Conservation (phyloP, 345 rosid genomes). For the Citrus mangshanensis region DNA sequence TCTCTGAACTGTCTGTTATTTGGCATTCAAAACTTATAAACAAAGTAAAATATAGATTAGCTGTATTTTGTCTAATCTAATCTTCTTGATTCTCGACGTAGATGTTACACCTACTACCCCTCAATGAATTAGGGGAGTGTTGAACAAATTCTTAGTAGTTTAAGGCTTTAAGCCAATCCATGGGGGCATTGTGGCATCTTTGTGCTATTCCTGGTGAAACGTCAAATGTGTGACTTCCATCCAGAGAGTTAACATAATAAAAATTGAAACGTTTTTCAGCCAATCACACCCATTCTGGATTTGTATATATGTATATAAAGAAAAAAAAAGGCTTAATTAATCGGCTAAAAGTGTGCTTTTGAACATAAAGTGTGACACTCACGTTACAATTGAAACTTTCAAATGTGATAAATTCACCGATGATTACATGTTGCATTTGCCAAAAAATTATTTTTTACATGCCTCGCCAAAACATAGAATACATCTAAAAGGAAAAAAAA, state of each 20-base stretch:
- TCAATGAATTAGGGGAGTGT: neutral
- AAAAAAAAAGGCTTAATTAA: too few relatives aligned
- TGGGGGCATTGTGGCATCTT: neutral
- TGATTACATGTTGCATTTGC: constrained; percentile 1
- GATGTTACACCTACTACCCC: neutral
- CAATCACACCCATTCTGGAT: neutral
- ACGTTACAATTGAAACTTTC: constrained; percentile 5
- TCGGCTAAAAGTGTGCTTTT: neutral
- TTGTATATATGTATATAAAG: neutral
- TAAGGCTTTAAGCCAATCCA: neutral
- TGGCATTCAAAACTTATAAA: too few relatives aligned
- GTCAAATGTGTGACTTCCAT: neutral
- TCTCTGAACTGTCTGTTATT: too few relatives aligned
- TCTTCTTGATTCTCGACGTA: neutral
- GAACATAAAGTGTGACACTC: neutral
- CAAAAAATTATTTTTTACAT: constrained; percentile 19
- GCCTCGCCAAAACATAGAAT: constrained; percentile 4
- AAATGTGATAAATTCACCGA: constrained; percentile 2
- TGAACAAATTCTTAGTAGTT: neutral
- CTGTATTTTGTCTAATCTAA: neutral
- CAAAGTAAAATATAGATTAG: too few relatives aligned
- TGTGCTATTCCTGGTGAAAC: neutral
- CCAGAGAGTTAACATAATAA: too few relatives aligned
- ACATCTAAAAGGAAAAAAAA: neutral
- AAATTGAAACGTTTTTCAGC: neutral